phyloP scores from a whole-genome alignment of 768 basidiomycete genomes.

The Rhizopogon vesiculosus region DNA sequence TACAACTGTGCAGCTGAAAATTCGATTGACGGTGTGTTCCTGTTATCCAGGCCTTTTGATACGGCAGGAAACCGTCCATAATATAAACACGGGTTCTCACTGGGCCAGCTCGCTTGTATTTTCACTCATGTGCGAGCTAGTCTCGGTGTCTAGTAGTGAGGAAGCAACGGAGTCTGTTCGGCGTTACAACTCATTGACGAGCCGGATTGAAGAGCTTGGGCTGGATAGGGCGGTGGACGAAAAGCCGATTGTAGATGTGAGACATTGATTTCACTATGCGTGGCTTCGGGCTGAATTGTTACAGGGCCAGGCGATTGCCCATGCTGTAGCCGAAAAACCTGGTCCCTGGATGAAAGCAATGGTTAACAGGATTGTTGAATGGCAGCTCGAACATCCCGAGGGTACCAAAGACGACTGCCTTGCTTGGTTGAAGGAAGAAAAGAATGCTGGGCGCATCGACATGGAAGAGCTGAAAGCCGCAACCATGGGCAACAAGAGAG shows the following conservation, averaged over 20 bases:
- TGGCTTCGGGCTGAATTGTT: background rate
- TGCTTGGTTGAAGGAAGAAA: constrained; percentile 62
- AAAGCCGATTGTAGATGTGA: constrained; percentile 74
- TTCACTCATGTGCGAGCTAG: constrained; percentile 68
- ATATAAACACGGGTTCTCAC: constrained; percentile 51
- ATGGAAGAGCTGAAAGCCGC: constrained; percentile 21
- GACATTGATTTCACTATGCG: constrained; percentile 20
- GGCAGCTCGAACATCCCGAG: constrained; percentile 80
- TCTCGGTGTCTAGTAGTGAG: constrained; percentile 32
- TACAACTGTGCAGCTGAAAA: background rate
- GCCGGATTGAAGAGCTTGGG: constrained; percentile 54
- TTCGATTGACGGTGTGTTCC: background rate
- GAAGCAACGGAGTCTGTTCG: constrained; percentile 45
- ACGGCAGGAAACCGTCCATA: constrained; percentile 63
- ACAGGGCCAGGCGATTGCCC: constrained; percentile 69
- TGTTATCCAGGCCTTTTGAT: constrained; percentile 54
- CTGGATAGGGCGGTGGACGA: constrained; percentile 60
- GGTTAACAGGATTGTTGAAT: constrained; percentile 65
- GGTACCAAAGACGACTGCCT: constrained; percentile 63
- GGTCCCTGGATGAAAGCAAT: constrained; percentile 70
- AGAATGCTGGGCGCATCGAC: constrained; percentile 40
- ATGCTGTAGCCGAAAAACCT: constrained; percentile 49
- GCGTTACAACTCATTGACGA: constrained; percentile 62
- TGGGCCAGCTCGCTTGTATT: constrained; percentile 76
- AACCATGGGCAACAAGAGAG: constrained; percentile 20